Base-by-base conservation (phyloP, 768 basidiomycete species). In the Lanmaoa rubissima region DNA sequence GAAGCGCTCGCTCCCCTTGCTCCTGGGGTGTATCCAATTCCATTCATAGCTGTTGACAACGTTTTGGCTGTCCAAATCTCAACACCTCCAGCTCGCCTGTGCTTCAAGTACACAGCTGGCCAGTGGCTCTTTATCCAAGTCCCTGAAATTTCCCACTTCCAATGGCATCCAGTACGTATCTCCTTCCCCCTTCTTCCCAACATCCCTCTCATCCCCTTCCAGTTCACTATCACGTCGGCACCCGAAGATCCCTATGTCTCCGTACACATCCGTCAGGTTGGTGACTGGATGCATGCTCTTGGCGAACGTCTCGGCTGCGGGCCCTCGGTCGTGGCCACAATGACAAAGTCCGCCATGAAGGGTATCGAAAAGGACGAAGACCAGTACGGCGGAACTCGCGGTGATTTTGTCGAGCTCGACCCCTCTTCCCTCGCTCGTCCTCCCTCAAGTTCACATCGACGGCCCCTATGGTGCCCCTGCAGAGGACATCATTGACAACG, bases 221-320 rank as follows among this genome's bases (percentile, higher is more conserved):
- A 94, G 90, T 95, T 96, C 74, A 94, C 93, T 38, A 95, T 95
- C 75, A 94, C 93, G 0, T 95, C 93, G 39, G 92, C 94, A 14
- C 94, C 94, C 4, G 92, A 94, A 63, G 95, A 97, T 65, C 90
- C 93, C 3, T 96, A 92, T 69, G 83, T 97, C 44, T 93, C 92
- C 26, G 73, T 96, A 51, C 94, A 97, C 71, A 88, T 98, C 65
- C 90, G 93, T 70, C 94, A 96, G 78, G 93, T 91, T 45, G 94
- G 94, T 58, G 92, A 94, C 72, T 93, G 83, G 76, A 94, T 93
- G 5, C 81, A 81, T 41, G 86, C 81, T 24, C 85, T 98, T 31
- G 95, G 92, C 32, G 87, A 90, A 51, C 87, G 90, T 63, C 83
- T 98, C 26, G 93, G 94, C 41, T 89, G 84, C 52, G 88, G 88